phyloP scores from a whole-genome alignment of 176 grass and related monocot species.

The Otatea glauca region DNA sequence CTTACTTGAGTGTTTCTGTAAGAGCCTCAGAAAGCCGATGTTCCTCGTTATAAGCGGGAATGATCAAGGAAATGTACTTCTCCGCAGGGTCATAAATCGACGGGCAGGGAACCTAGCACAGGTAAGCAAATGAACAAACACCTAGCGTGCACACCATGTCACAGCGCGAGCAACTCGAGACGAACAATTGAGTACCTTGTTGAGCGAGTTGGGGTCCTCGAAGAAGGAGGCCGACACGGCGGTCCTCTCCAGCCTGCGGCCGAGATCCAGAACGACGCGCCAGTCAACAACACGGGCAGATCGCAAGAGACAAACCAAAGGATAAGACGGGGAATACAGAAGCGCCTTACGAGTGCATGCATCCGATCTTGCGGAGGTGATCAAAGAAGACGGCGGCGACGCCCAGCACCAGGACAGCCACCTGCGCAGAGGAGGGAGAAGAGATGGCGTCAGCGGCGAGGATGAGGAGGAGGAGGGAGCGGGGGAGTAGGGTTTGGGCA shows the following conservation, averaged over 20 bases:
- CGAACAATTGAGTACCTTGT: conserved; percentile 59
- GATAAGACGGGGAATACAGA: not conserved
- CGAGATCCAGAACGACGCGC: conserved; percentile 43
- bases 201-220: conserved; percentile 87
- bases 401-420: conserved; percentile 48
- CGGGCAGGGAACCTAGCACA: conserved; percentile 72
- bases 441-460: conserved; percentile 9
- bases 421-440: conserved; percentile 50
- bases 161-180: not conserved
- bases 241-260: conserved; percentile 67
- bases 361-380: conserved; percentile 84
- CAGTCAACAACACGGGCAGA: conserved; percentile 35
- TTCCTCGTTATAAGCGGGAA: conserved; percentile 92
- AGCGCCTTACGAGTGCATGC: conserved; percentile 70
- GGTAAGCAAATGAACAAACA: conserved; percentile 41
- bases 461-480: not conserved
- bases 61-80: conserved; percentile 87
- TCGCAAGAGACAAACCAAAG: not conserved
- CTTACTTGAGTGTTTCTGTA: conserved; percentile 76
- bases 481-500: not conserved
- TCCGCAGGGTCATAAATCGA: conserved; percentile 81
- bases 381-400: conserved; percentile 78
- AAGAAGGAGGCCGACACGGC: conserved; percentile 69
- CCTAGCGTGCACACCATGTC: not conserved
- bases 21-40: conserved; percentile 73